A percentile compares a stretch with the other conserved stretches of the same genome.
Evolutionary conservation across 1,139 yeast species (phyloP).

Genomic region (Suzukiozyma palmioleophila): DNA sequence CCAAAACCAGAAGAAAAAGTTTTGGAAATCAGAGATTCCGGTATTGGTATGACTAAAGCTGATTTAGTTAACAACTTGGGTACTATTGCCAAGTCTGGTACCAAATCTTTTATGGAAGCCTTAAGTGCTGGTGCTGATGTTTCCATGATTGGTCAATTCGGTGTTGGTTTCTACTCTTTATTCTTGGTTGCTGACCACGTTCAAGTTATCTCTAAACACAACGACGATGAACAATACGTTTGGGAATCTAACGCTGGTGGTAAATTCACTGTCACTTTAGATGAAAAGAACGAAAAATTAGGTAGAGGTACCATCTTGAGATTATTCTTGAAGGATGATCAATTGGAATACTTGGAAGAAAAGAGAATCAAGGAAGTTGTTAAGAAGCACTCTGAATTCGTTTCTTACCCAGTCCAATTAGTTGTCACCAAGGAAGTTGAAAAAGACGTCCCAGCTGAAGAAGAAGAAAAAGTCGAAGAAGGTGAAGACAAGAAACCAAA

Average conservation of each 20-base stretch:
- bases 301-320: conserved; percentile 96
- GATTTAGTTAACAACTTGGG: conserved; percentile 99
- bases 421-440: conserved; percentile 98
- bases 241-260: conserved; percentile 99
- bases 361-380: conserved; percentile 99
- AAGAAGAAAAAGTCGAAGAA: conserved; percentile 49
- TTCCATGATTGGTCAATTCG: conserved; percentile 99
- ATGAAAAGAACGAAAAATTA: conserved; percentile 77
- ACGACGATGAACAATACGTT: conserved; percentile 98
- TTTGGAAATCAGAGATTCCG: conserved; percentile 97
- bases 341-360: conserved; percentile 98
- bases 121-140: conserved; percentile 99
- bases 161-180: conserved; percentile 99
- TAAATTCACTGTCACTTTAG: conserved; percentile 93
- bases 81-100: conserved; percentile 99
- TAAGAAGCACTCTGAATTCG: conserved; percentile 99
- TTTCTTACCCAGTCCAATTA: conserved; percentile 97
- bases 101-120: conserved; percentile 99
- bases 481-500: conserved; percentile 46
- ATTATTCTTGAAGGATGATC: conserved; percentile 97
- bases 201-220: conserved; percentile 97
- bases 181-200: conserved; percentile 99
- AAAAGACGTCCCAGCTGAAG: conserved; percentile 82
- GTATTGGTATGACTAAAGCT: conserved; percentile 99
- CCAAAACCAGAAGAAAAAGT: conserved; percentile 94